These are phyloP conservation scores for Trichoderma guizhouense DNA, from an alignment of 2,329 filamentous ascomycete species.

Conservation along the genomic window DNA sequence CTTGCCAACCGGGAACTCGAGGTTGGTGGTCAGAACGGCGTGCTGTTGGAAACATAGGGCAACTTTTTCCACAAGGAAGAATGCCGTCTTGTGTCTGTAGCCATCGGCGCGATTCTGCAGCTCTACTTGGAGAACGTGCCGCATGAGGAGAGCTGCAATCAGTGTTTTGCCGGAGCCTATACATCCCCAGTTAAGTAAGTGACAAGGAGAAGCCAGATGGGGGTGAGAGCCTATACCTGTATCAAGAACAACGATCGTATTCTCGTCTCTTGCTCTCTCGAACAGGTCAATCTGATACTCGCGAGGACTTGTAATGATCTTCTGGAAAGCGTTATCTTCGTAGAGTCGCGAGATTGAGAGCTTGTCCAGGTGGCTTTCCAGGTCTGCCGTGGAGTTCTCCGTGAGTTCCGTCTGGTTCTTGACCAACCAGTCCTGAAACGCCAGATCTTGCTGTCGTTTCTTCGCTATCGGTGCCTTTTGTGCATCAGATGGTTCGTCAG, in stretches of 20 bases:
- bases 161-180: conserved; percentile 87
- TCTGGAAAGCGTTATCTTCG: conserved; percentile 36
- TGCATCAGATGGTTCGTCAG: conserved; percentile 26
- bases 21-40: conserved; percentile 74
- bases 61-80: conserved; percentile 90
- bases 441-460: conserved; percentile 48
- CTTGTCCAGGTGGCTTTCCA: conserved; percentile 25
- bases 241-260: conserved; percentile 89
- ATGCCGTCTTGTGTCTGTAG: conserved; percentile 63
- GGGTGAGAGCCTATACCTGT: conserved; percentile 57
- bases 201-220: not conserved
- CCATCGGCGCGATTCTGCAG: conserved; percentile 64
- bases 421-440: conserved; percentile 45
- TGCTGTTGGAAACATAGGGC: conserved; percentile 88
- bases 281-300: conserved; percentile 94
- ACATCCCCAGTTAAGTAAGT: not conserved
- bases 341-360: conserved; percentile 34
- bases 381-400: conserved; percentile 23
- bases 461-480: conserved; percentile 42
- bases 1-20: conserved; percentile 70
- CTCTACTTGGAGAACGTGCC: conserved; percentile 73
- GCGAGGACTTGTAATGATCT: conserved; percentile 72
- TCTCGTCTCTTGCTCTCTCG: conserved; percentile 77
- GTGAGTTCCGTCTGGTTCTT: conserved; percentile 38
- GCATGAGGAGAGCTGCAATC: conserved; percentile 84